These are phyloP conservation scores for Debaryomycetaceae sp. DNA, from an alignment of 1,139 yeast species.

Conservation along the genomic window DNA sequence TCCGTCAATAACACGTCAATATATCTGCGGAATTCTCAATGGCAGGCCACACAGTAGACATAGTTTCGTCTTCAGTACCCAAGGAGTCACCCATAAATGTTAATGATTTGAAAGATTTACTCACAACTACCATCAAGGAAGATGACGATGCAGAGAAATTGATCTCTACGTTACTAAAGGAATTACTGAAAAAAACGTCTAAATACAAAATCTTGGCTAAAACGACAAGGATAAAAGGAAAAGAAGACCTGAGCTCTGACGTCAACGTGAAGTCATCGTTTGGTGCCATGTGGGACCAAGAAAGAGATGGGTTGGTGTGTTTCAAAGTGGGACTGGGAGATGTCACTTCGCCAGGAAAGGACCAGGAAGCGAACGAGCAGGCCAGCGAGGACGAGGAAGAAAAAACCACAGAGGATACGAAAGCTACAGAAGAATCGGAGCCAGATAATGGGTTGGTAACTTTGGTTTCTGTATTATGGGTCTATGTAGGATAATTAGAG, in stretches of 20 bases:
- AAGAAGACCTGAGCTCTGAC: constrained; percentile 13
- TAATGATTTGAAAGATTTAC: constrained; percentile 5
- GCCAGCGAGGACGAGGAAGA: not conserved
- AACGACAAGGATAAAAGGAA: constrained; percentile 18
- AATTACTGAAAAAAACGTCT: constrained; percentile 29
- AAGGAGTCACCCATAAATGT: constrained; percentile 13
- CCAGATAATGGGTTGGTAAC: constrained; percentile 3
- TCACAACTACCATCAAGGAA: constrained; percentile 5
- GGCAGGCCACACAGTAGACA: constrained; percentile 1
- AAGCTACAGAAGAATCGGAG: not conserved
- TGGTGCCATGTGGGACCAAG: constrained; percentile 40
- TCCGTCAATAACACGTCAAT: not conserved
- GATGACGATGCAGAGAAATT: constrained; percentile 8
- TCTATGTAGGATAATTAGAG: constrained; percentile 18
- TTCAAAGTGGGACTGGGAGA: constrained; percentile 13
- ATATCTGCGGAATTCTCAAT: not conserved
- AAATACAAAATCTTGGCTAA: constrained; percentile 36
- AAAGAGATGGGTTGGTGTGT: constrained; percentile 35
- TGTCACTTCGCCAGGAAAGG: constrained; percentile 1
- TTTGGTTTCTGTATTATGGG: constrained; percentile 31
- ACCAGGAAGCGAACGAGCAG: constrained; percentile 3
- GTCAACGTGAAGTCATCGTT: constrained; percentile 22
- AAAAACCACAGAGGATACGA: not conserved
- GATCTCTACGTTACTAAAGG: constrained; percentile 14
- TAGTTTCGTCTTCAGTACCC: constrained; percentile 8